phyloP scores from a whole-genome alignment of 257 asterid species.

The Gynochthodes officinalis region DNA sequence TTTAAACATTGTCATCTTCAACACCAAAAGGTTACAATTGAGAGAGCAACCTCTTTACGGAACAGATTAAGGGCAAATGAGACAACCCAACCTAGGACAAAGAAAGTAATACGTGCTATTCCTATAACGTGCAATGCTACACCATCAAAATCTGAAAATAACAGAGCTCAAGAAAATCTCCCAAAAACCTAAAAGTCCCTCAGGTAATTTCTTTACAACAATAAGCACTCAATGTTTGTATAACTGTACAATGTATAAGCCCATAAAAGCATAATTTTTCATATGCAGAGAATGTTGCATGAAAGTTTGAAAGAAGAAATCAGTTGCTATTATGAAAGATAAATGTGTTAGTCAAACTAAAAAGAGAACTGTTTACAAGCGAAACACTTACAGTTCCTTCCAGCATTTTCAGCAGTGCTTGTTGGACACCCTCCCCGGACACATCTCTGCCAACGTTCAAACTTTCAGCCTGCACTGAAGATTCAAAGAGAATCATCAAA shows the following conservation, averaged over 20 bases:
- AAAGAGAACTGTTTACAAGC: neutral
- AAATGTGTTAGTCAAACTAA: neutral
- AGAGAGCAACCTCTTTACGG: too few relatives aligned
- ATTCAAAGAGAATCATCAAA: slow-evolving; percentile 32
- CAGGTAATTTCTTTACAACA: too few relatives aligned
- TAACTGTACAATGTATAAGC: slow-evolving; percentile 1
- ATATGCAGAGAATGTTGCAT: neutral
- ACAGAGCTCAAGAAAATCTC: neutral
- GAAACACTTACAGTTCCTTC: slow-evolving; percentile 85
- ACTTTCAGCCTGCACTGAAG: slow-evolving; percentile 67
- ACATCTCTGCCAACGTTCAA: slow-evolving; percentile 78
- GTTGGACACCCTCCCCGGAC: slow-evolving; percentile 96
- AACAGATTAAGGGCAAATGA: too few relatives aligned
- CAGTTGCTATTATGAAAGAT: neutral
- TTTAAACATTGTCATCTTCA: neutral
- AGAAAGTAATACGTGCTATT: neutral
- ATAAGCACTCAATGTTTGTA: neutral
- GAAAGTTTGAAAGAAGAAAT: neutral
- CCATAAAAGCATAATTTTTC: neutral
- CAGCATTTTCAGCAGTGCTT: slow-evolving; percentile 87
- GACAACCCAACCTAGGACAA: neutral
- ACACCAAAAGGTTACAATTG: neutral
- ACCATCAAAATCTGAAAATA: neutral
- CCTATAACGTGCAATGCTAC: neutral
- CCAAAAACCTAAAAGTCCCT: neutral